A percentile compares a stretch with the other conserved stretches of the same genome.
These are phyloP conservation scores for Elasticomyces elasticus DNA, from an alignment of 495 filamentous ascomycete species.

Conservation along the genomic window DNA sequence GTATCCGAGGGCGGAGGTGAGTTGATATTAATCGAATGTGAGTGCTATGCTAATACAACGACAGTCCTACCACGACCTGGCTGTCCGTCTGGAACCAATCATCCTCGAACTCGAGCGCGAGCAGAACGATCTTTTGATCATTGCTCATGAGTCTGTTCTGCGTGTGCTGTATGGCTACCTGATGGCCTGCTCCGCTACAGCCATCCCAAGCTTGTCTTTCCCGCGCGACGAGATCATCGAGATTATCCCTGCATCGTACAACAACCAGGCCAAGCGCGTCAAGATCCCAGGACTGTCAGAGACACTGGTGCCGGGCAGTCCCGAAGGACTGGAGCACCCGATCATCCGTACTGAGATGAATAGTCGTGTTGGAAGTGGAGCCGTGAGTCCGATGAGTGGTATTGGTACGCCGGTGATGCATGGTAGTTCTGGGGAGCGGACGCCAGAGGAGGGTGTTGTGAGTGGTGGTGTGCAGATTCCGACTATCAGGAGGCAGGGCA, in stretches of 20 bases:
- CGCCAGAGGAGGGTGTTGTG: background rate
- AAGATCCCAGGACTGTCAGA: slow-evolving; percentile 57
- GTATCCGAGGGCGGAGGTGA: slow-evolving; percentile 87
- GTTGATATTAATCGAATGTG: slow-evolving; percentile 12
- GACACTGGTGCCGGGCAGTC: slow-evolving; percentile 59
- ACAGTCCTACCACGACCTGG: slow-evolving; percentile 94
- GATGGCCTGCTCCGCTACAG: slow-evolving; percentile 95
- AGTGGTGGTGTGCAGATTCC: background rate
- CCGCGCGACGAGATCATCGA: slow-evolving; percentile 96
- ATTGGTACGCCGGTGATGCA: slow-evolving; percentile 26
- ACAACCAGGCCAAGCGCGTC: slow-evolving; percentile 86
- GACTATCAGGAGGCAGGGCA: background rate
- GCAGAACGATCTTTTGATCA: slow-evolving; percentile 91
- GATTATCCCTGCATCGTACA: slow-evolving; percentile 95
- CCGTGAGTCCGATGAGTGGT: slow-evolving; percentile 28
- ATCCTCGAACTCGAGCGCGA: slow-evolving; percentile 97
- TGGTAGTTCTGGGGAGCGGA: background rate
- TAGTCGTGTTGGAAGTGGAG: slow-evolving; percentile 36
- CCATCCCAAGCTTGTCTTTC: slow-evolving; percentile 89
- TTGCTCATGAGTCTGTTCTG: slow-evolving; percentile 93
- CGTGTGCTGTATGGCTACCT: slow-evolving; percentile 95
- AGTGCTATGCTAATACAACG: background rate
- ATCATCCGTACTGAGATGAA: slow-evolving; percentile 45
- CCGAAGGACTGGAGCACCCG: slow-evolving; percentile 75
- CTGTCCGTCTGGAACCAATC: slow-evolving; percentile 94